Evolutionary conservation across 2,329 filamentous ascomycete genomes (phyloP).

Genomic region (Trichoderma pleuroti): DNA sequence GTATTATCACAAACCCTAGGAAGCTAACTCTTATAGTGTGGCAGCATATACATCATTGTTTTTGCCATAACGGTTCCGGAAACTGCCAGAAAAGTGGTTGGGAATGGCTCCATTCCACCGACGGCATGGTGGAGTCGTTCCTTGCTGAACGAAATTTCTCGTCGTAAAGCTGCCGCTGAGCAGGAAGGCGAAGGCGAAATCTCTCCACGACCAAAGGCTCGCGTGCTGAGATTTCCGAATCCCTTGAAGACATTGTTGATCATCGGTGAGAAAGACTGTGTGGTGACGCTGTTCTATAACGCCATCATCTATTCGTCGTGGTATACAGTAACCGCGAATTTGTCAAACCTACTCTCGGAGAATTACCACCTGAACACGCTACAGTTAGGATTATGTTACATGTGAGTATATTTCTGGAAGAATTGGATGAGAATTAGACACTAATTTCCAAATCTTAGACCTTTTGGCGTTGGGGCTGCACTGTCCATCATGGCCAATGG

Average conservation of each 20-base stretch:
- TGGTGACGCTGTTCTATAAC: background rate
- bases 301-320: background rate
- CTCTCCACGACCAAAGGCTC: background rate
- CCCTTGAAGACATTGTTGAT: background rate
- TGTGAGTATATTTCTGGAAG: background rate
- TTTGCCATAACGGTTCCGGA: background rate
- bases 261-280: background rate
- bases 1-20: background rate
- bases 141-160: background rate
- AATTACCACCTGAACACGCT: background rate
- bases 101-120: background rate
- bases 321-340: background rate
- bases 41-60: background rate
- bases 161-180: background rate
- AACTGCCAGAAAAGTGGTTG: background rate
- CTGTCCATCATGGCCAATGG: background rate
- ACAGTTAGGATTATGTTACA: background rate
- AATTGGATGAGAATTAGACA: too few species aligned
- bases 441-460: background rate
- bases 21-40: background rate
- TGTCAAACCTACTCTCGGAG: background rate
- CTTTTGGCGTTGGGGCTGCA: slow-evolving; percentile 2
- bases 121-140: background rate
- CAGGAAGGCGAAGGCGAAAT: background rate
- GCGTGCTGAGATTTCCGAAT: background rate